Conservation (phyloP, 1,284 basidiomycete species). For the Ganoderma sinense region DNA sequence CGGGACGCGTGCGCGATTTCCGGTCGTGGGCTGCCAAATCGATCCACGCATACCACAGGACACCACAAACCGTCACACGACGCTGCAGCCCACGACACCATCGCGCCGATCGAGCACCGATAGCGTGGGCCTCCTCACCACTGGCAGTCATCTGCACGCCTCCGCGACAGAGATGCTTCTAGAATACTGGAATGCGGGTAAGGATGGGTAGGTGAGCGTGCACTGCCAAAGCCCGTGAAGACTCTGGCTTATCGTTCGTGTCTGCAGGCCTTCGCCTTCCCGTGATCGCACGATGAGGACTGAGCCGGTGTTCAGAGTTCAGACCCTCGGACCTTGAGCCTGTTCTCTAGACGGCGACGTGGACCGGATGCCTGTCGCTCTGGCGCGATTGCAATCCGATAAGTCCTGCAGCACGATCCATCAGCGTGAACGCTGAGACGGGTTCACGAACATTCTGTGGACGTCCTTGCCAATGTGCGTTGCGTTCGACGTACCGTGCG, state of each 20-base stretch:
- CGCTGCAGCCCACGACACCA: neutral
- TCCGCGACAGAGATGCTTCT: conserved; percentile 19
- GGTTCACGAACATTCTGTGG: conserved; percentile 26
- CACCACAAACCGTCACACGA: conserved; percentile 8
- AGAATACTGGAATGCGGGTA: neutral
- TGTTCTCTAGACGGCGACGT: conserved; percentile 20
- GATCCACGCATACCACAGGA: conserved; percentile 4
- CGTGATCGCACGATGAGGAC: neutral
- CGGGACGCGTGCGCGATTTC: conserved; percentile 18
- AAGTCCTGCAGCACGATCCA: neutral
- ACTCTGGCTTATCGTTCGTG: conserved; percentile 24
- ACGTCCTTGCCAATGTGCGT: conserved; percentile 4
- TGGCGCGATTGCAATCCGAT: neutral
- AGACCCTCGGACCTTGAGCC: conserved; percentile 24
- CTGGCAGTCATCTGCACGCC: conserved; percentile 15
- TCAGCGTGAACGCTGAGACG: no score
- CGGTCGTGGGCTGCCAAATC: conserved; percentile 19
- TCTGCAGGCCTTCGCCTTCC: conserved; percentile 6
- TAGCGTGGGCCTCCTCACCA: neutral
- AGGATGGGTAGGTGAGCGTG: conserved; percentile 1
- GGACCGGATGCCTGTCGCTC: neutral
- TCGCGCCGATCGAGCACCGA: conserved; percentile 16
- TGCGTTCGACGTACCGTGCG: conserved; percentile 7
- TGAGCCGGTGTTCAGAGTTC: conserved; percentile 4
- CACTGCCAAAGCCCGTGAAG: neutral